Conservation (phyloP, 2,329 filamentous ascomycete species). For the Colletotrichum noveboracense region DNA sequence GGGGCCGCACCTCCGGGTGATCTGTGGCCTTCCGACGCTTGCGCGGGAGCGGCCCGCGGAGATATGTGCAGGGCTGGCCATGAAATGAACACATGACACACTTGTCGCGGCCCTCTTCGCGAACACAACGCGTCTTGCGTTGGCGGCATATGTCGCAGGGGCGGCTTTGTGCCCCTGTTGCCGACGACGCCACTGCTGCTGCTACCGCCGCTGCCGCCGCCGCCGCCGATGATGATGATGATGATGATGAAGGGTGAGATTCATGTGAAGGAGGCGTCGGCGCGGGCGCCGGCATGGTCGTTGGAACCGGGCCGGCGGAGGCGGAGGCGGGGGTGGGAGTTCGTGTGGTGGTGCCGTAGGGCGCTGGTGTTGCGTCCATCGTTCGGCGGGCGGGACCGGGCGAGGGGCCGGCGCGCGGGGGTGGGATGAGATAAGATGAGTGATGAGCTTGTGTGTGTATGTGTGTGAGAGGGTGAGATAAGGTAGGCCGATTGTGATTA, state of each 20-base stretch:
- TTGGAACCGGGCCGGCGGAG: background rate
- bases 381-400: slow-evolving; percentile 11
- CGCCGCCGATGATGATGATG: background rate
- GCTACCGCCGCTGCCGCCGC: background rate
- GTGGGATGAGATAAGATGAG: background rate
- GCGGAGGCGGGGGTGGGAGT: background rate
- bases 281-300: background rate
- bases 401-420: background rate
- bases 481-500: background rate
- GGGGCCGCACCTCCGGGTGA: slow-evolving; percentile 24
- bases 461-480: background rate
- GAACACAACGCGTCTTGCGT: slow-evolving; percentile 70
- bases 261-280: background rate
- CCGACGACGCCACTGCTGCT: background rate
- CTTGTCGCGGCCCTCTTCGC: slow-evolving; percentile 61
- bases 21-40: slow-evolving; percentile 30
- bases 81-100: slow-evolving; percentile 72
- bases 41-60: slow-evolving; percentile 42
- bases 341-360: background rate
- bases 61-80: slow-evolving; percentile 70
- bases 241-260: background rate
- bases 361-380: slow-evolving; percentile 12
- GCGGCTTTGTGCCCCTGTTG: slow-evolving; percentile 31
- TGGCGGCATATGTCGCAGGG: slow-evolving; percentile 70
- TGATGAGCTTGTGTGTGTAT: background rate